These are phyloP conservation scores for Collybia sordida DNA, from an alignment of 768 basidiomycete species.

Conservation along the genomic window DNA sequence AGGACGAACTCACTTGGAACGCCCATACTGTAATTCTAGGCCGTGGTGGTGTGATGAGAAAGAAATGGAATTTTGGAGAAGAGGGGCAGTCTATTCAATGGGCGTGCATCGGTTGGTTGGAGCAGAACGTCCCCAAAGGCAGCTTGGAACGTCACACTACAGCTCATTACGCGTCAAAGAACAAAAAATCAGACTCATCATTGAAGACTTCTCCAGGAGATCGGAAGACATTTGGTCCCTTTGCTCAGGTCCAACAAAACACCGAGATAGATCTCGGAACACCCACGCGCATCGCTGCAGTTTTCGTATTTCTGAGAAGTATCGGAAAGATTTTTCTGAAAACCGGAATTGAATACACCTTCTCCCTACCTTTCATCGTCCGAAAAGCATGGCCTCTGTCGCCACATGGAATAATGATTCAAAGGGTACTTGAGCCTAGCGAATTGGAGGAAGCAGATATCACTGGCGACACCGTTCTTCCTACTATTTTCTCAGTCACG, in stretches of 20 bases:
- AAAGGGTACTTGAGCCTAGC: conserved; percentile 64
- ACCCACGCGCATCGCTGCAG: conserved; percentile 46
- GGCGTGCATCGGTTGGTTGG: conserved; percentile 76
- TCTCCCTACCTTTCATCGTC: conserved; percentile 80
- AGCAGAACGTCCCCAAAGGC: conserved; percentile 39
- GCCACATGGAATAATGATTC: conserved; percentile 80
- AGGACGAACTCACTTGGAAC: conserved; percentile 74
- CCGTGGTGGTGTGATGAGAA: conserved; percentile 64
- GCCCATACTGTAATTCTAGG: conserved; percentile 60
- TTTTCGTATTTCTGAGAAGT: conserved; percentile 78
- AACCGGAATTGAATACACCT: conserved; percentile 74
- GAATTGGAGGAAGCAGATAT: conserved; percentile 66
- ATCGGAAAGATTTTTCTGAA: conserved; percentile 69
- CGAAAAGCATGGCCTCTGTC: conserved; percentile 75
- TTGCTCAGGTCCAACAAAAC: conserved; percentile 42
- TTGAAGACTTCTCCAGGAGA: conserved; percentile 9
- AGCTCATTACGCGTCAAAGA: conserved; percentile 31
- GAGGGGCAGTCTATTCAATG: conserved; percentile 75
- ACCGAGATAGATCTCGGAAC: conserved; percentile 35
- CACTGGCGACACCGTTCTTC: conserved; percentile 69
- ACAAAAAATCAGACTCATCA: conserved; percentile 11
- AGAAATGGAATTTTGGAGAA: conserved; percentile 73
- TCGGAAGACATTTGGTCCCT: conserved; percentile 55
- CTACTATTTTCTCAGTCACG: conserved; percentile 78
- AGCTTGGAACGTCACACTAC: conserved; percentile 24